A percentile compares a stretch with the other conserved stretches of the same genome.
phyloP scores from a whole-genome alignment of 2,329 filamentous ascomycete species.

The Xylariaceae sp. region DNA sequence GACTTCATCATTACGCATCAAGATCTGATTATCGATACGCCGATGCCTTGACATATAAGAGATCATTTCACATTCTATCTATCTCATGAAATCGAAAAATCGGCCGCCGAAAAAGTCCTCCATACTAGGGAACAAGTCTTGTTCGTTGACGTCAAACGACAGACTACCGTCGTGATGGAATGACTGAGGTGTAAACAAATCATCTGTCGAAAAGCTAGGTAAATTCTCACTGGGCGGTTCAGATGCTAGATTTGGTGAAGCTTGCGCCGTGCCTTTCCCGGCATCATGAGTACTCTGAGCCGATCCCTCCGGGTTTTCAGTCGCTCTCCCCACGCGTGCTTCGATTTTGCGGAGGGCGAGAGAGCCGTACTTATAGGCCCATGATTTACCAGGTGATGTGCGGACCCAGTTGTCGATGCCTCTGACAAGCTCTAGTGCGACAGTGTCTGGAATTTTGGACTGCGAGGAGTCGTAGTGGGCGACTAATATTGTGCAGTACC shows the following conservation, averaged over 20 bases:
- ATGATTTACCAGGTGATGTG: conserved; percentile 28
- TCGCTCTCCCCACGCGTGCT: too few species aligned
- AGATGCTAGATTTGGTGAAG: too few species aligned
- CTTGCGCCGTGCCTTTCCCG: too few species aligned
- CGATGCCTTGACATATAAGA: too few species aligned
- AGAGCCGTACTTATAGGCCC: conserved; percentile 29
- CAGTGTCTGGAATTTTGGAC: conserved; percentile 26
- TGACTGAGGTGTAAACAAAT: conserved; percentile 11
- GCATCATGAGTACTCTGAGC: too few species aligned
- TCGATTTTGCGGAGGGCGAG: conserved; percentile 24
- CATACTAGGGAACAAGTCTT: conserved; percentile 30
- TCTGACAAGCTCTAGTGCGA: conserved; percentile 27
- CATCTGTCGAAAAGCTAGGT: conserved; percentile 3
- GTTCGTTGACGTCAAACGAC: conserved; percentile 20
- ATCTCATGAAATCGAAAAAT: conserved; percentile 29
- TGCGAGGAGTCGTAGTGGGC: conserved; percentile 30
- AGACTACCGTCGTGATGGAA: conserved; percentile 12
- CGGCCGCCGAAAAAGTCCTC: conserved; percentile 32
- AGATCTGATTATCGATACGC: too few species aligned
- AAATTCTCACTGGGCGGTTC: not conserved
- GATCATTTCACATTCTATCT: not conserved
- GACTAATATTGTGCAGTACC: conserved; percentile 31
- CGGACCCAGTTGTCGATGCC: conserved; percentile 28
- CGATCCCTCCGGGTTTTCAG: too few species aligned
- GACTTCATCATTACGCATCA: too few species aligned